A percentile compares a stretch with the other conserved stretches of the same genome.
phyloP scores from a whole-genome alignment of 1,139 yeast genomes.

The Geotrichum europaeum region DNA sequence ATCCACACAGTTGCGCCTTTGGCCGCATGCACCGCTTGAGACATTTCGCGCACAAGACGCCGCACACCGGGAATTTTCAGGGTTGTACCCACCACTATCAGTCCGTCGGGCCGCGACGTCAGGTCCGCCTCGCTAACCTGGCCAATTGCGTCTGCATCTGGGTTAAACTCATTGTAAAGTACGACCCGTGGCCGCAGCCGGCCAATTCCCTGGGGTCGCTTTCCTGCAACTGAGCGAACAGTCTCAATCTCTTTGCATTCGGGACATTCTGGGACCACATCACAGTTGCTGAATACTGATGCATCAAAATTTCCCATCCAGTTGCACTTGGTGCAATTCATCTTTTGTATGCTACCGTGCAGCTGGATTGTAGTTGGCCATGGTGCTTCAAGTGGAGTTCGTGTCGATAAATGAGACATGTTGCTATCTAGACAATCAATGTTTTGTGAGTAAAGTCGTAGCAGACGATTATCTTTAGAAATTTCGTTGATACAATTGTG shows the following conservation, averaged over 20 bases:
- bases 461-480: conserved; percentile 56
- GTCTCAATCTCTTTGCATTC: conserved; percentile 50
- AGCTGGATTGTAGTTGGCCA: conserved; percentile 60
- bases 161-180: conserved; percentile 79
- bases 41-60: conserved; percentile 63
- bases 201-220: conserved; percentile 71
- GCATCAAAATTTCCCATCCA: conserved; percentile 43
- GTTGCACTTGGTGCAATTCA: conserved; percentile 73
- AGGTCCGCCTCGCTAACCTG: conserved; percentile 64
- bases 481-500: conserved; percentile 57
- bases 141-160: conserved; percentile 79
- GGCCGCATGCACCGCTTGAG: conserved; percentile 56
- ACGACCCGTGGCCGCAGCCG: conserved; percentile 76
- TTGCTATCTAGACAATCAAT: conserved; percentile 45
- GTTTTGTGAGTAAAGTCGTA: conserved; percentile 53
- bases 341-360: conserved; percentile 68
- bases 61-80: conserved; percentile 82
- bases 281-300: conserved; percentile 29
- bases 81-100: conserved; percentile 81
- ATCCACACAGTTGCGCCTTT: conserved; percentile 55
- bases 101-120: conserved; percentile 61
- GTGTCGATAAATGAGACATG: conserved; percentile 44
- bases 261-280: conserved; percentile 46
- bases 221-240: conserved; percentile 52
- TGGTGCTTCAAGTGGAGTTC: conserved; percentile 43